These are phyloP conservation scores for Pseudocercospora musae DNA, from an alignment of 2,329 filamentous ascomycete species.

Conservation along the genomic window DNA sequence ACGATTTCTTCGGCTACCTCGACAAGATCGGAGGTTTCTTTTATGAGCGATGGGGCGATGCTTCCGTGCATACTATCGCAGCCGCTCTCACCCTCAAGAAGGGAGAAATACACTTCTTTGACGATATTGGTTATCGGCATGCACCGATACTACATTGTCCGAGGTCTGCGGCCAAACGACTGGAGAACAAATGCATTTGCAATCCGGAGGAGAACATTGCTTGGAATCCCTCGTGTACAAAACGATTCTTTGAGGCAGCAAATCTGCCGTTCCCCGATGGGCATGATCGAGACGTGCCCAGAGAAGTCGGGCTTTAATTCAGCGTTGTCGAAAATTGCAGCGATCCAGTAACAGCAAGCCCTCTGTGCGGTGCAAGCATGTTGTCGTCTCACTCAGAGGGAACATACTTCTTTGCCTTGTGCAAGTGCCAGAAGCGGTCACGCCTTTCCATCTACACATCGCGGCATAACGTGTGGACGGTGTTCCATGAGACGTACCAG, in stretches of 20 bases:
- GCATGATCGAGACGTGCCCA: neutral
- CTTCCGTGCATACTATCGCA: neutral
- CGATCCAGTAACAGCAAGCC: neutral
- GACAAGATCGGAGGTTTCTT: constrained; percentile 51
- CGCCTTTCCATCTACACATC: no score
- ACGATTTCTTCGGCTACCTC: constrained; percentile 50
- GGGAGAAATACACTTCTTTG: constrained; percentile 4
- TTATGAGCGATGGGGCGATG: constrained; percentile 37
- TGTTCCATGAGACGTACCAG: no score
- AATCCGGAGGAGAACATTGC: neutral
- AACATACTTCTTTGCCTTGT: no score
- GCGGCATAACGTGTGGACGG: no score
- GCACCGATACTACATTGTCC: neutral
- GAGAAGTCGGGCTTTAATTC: neutral
- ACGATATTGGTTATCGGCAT: constrained; percentile 2
- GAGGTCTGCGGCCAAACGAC: neutral
- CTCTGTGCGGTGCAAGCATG: neutral
- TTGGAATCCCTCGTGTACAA: constrained; percentile 2
- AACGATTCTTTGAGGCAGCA: neutral
- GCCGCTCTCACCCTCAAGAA: constrained; percentile 2
- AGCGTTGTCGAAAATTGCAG: neutral
- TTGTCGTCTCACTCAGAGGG: no score
- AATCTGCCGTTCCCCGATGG: neutral
- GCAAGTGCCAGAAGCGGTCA: no score
- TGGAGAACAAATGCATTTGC: neutral